These are phyloP conservation scores for Volvariella volvacea DNA, from an alignment of 1,284 basidiomycete genomes.

Conservation along the genomic window DNA sequence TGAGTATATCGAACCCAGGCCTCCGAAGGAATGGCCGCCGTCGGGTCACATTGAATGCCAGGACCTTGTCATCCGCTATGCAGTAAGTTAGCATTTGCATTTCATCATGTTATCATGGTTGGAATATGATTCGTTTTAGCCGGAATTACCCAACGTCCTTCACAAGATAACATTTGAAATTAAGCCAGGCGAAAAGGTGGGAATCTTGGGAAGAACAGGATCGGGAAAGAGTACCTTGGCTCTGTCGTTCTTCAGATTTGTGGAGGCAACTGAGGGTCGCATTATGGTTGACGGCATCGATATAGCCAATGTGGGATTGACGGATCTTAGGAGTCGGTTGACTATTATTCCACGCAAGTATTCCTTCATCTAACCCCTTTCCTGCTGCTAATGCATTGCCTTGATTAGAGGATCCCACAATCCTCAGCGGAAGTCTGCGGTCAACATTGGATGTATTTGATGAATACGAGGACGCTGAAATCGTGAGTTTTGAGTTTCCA, in stretches of 20 bases:
- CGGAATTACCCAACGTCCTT: constrained; percentile 80
- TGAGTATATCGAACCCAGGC: constrained; percentile 82
- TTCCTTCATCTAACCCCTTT: neutral
- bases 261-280: constrained; percentile 77
- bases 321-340: constrained; percentile 76
- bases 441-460: constrained; percentile 88
- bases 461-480: constrained; percentile 82
- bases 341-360: constrained; percentile 89
- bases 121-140: constrained; percentile 35
- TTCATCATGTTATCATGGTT: constrained; percentile 7
- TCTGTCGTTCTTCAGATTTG: constrained; percentile 92
- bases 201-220: constrained; percentile 87
- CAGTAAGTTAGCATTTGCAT: constrained; percentile 46
- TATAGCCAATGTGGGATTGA: constrained; percentile 80
- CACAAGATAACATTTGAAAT: constrained; percentile 79
- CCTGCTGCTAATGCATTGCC: neutral
- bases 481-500: constrained; percentile 46
- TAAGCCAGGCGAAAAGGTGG: constrained; percentile 74
- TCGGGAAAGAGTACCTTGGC: constrained; percentile 88
- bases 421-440: constrained; percentile 82
- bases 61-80: constrained; percentile 81
- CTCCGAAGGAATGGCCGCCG: constrained; percentile 77
- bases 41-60: constrained; percentile 74
- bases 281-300: constrained; percentile 89
- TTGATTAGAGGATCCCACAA: constrained; percentile 83